phyloP scores from a whole-genome alignment of 2,329 filamentous ascomycete species.

The Verticillium zaregamsianum region DNA sequence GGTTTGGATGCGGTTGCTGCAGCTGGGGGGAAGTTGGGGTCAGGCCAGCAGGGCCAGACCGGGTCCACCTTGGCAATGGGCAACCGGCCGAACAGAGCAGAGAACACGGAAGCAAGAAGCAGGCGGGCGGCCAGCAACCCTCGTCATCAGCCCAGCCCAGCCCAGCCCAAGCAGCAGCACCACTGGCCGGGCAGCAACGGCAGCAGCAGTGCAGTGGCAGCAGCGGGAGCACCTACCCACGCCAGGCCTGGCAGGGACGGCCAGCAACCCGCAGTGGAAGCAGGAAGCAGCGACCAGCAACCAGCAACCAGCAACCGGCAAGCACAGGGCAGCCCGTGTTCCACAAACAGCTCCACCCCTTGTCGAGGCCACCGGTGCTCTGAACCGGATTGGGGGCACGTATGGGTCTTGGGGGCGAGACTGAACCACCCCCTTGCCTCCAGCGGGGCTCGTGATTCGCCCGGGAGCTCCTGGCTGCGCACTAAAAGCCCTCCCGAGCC shows the following conservation, averaged over 20 bases:
- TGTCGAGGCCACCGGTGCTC: neutral
- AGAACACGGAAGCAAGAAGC: neutral
- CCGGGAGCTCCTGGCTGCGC: neutral
- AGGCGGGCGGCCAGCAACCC: too few species aligned
- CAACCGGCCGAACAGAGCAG: neutral
- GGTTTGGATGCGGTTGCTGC: constrained; percentile 3
- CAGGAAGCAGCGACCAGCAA: neutral
- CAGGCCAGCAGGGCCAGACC: neutral
- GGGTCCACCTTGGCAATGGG: neutral
- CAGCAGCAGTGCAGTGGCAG: neutral
- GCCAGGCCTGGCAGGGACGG: neutral
- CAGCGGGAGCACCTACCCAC: neutral
- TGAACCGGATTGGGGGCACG: neutral
- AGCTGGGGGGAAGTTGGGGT: constrained; percentile 1
- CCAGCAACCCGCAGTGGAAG: neutral
- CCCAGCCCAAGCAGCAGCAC: neutral
- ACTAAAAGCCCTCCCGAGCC: constrained; percentile 2
- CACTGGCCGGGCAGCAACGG: neutral
- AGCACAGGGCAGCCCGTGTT: neutral
- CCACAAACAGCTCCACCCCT: neutral
- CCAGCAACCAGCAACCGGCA: neutral
- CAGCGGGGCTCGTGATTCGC: neutral
- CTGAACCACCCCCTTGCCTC: neutral
- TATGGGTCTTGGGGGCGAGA: neutral
- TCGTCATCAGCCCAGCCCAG: neutral